Evolutionary conservation across 495 filamentous ascomycete genomes (phyloP), one percentile per base, ranked within the genome.

Genomic region (Xylaria telfairii): DNA sequence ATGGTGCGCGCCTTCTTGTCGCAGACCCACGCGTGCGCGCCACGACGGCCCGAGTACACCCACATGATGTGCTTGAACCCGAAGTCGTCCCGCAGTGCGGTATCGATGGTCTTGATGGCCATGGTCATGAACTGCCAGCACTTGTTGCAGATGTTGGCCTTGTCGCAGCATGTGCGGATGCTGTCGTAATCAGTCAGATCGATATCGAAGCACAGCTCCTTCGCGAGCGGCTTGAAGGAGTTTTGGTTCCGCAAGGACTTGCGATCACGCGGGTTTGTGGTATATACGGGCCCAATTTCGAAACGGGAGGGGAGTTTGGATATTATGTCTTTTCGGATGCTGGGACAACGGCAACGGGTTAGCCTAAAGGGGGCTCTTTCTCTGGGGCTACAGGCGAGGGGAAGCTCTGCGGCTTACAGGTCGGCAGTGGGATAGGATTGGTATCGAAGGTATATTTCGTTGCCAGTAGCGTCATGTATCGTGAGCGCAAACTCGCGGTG

Each of bases 101-200:
- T 86, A 78, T 97, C 94, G 30, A 99, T 84, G 24, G 98, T 93
- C 77, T 96, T 97, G 75, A 99, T 93, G 19, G 96, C 93, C 92
- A 98, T 98, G 39, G 92, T 97, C 60, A 96, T 94, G 81, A 98
- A 99, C 44, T 90, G 84, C 96, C 96, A 99, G 82, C 96, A 99
- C 79, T 95, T 95, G 70, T 84, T 85, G 77, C 96, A 99, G 72
- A 99, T 98, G 70, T 92, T 95, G 5, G 96, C 94, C 74, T 94
- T 93, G 68, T 90, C 88, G 79, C 96, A 99, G 82, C 96, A 99
- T 26, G 95, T 97, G 28, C 96, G 91, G 73, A 98, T 92, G 59
- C 97, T 92, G 77, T 99, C 96, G 80, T 99, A 99, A 83, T 98
- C 96, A 34, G 95, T 98, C 86, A 99, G 86, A 87, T 99, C 96